Percentiles rank a stretch among this genome's conserved stretches.
These are phyloP conservation scores for Berkeleyomyces basicola DNA, from an alignment of 2,329 filamentous ascomycete species.

Conservation along the genomic window DNA sequence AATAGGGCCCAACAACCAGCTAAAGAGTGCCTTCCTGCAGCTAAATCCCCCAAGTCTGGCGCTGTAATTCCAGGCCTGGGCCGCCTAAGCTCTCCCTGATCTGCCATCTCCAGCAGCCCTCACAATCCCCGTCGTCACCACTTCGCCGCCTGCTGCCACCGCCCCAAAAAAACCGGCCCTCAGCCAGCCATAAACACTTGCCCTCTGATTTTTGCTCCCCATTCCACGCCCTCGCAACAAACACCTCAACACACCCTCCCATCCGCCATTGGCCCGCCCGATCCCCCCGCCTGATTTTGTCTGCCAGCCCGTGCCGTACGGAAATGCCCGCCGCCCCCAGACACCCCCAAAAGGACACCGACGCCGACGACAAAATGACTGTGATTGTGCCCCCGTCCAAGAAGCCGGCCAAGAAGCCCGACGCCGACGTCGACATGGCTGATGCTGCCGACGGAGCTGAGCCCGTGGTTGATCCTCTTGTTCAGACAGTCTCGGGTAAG, in stretches of 20 bases:
- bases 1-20: no score
- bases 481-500: slow-evolving; percentile 44
- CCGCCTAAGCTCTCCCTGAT: background rate
- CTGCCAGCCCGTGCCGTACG: no score
- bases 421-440: slow-evolving; percentile 58
- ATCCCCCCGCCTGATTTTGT: background rate
- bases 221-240: background rate
- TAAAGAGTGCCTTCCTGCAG: no score
- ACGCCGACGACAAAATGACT: slow-evolving; percentile 65
- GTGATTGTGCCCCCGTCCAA: slow-evolving; percentile 64
- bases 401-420: slow-evolving; percentile 44
- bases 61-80: no score
- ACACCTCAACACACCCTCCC: background rate
- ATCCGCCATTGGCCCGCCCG: background rate
- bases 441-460: slow-evolving; percentile 31
- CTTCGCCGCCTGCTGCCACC: slow-evolving; percentile 7
- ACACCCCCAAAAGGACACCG: slow-evolving; percentile 27
- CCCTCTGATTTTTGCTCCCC: background rate
- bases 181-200: background rate
- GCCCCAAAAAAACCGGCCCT: background rate
- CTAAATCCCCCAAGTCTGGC: no score
- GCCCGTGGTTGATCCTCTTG: slow-evolving; percentile 41
- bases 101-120: background rate
- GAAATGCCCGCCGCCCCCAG: slow-evolving; percentile 10
- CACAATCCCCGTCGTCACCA: slow-evolving; percentile 8